Evolutionary conservation across 2,329 filamentous ascomycete species (phyloP), one percentile per base, ranked within the genome.

Genomic region (Hypocreales sp.): DNA sequence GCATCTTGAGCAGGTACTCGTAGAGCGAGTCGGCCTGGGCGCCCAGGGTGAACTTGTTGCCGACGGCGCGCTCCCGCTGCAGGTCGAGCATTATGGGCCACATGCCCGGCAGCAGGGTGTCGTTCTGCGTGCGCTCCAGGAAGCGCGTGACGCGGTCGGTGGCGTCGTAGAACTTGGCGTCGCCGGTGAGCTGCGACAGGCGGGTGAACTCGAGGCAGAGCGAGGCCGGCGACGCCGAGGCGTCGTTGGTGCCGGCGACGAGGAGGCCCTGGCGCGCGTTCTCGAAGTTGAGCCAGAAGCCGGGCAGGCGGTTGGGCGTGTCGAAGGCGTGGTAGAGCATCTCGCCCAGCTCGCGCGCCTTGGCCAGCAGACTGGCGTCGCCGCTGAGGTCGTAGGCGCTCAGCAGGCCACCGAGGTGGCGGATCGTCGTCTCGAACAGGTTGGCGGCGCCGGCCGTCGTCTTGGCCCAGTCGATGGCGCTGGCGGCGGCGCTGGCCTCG

Each of bases 81-180:
- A 52, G 47, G 48, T 86, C 67, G 21, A 90, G 52, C 20, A 57
- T 58, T 7, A 69, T 60, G 1, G 81, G 79, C 78, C 79, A 90
- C 58, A 90, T 64, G 3, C 82, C 81, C 0, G 80, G 80, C 5
- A 87, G 48, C n/a, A 55, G 58, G 0, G 80, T 84, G 5, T 60
- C 49, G 40, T 73, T 71, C 50, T 90, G 81, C 28, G 68, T 67
- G 21, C 61, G 56, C 28, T 76, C 64, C n/a, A 92, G 60, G 14
- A 74, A 66, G 31, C 76, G 64, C 7, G 77, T 80, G 25, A 92
- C 70, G 8, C 79, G 67, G 31, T 76, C 73, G 30, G 83, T 66
- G 1, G 79, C 80, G 45, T 86, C 80, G 44, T 77, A 84, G 51
- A 79, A 87, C 44, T 77, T 82, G 27, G 64, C 50, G 32, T 84